Base-by-base conservation (phyloP, 202 grass and related monocot genomes). In the Hordeum pubiflorum region DNA sequence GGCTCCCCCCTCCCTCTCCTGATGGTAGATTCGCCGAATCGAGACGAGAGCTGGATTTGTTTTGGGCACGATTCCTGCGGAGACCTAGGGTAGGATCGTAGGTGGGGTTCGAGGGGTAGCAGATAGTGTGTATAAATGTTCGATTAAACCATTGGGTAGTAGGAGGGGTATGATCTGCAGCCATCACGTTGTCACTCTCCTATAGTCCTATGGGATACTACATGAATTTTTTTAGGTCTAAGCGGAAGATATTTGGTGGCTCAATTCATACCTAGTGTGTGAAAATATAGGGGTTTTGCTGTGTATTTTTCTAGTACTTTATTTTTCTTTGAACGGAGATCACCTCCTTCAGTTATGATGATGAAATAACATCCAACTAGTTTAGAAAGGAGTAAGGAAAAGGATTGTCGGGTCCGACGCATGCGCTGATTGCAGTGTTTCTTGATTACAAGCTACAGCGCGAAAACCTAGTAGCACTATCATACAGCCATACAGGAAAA, bases 11-110 rank as follows among this genome's bases (percentile, higher is more conserved):
- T 37, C 13, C 50, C 36, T 3, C 46, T 39, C 69, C 76, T 44
- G 20, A 61, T 74, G 33, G 43, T 78, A 83, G 83, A 89, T 93
- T 88, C 63, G 33, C 59, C n/a, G 58, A 60, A 83, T 73, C 18
- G 24, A 13, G 34, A 40, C 46, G 72, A 14, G 38, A 27, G 62
- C 18, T 74, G 14, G 65, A 46, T 75, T 76, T 79, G 0, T 84
- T 79, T 26, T 29, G 59, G 33, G 26, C 82, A 4, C 43, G 18
- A 48, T 82, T 74, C 57, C 57, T 37, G 2, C 6, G 7, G 17
- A 56, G 66, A 54, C 74, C 38, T 74, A 48, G 60, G 74, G 50
- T 79, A 21, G 54, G 75, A 37, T 55, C 62, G 8, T 13, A 44
- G 40, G 31, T 78, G 44, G 62, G 39, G 54, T 55, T 58, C 82